Evolutionary conservation across 2,329 filamentous ascomycete genomes (phyloP), one percentile per base, ranked within the genome.

Genomic region (Exophiala viscosa): DNA sequence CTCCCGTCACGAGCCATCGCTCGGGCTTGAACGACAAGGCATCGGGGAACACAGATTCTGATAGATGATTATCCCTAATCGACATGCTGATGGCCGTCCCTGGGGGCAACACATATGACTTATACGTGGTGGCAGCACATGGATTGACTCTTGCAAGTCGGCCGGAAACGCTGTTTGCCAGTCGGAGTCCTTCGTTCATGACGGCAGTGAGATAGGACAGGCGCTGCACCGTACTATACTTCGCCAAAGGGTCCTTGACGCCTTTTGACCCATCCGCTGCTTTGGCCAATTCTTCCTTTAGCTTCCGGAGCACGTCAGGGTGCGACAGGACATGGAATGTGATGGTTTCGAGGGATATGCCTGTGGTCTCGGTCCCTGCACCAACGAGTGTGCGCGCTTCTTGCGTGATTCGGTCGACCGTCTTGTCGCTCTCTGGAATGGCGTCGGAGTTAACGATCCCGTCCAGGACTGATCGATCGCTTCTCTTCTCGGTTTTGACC

Each of bases 171-270:
- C 75, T 74, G 5, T 76, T 73, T 55, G 69, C 72, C n/a, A 79
- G 67, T 0, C 78, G 69, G 8, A 80, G 65, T 0, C 72, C 73
- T 59, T 81, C 78, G 44, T 73, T 72, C 23, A 81, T 71, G 2
- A 75, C 73, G 0, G 78, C 78, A 52, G 76, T 72, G 5, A 82
- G 68, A 54, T 79, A 81, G 0, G 72, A 70, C 7, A 61, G 52
- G 3, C 42, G 42, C 40, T 58, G 50, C 17, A 60, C 48, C n/a
- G 45, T 55, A 31, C 40, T 50, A 39, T 58, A 58, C 2, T 50
- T 40, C 15, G 47, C 48, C 40, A 58, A 45, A 5, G 51, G 39
- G 15, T 57, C 50, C 23, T 45, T 36, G 4, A 42, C 11, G 2
- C 50, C 49, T 60, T 54, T 17, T 60, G 60, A 11, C 42, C 59